Conservation (phyloP, 2,329 filamentous ascomycete genomes). For the Fusarium burgessii region DNA sequence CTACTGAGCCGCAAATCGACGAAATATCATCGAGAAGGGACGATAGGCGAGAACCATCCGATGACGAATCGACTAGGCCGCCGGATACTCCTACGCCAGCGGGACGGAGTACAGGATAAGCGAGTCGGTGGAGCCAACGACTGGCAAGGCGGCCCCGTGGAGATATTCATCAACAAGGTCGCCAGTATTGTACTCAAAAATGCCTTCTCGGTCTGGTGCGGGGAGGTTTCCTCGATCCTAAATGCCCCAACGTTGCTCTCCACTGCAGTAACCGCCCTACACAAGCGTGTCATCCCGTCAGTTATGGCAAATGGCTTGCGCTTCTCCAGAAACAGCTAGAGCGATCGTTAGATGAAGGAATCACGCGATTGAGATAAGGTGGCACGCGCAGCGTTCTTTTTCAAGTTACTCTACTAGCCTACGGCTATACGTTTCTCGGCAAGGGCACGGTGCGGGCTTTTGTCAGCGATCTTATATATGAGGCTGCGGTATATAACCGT, state of each 20-base stretch:
- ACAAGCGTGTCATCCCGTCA: conserved; percentile 45
- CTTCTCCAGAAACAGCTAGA: conserved; percentile 50
- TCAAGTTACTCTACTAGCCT: conserved; percentile 53
- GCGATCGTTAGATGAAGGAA: conserved; percentile 48
- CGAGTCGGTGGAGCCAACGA: not conserved
- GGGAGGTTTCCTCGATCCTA: conserved; percentile 8
- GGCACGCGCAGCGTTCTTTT: conserved; percentile 57
- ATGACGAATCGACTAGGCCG: not conserved
- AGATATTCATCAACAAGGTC: not conserved
- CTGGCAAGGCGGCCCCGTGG: not conserved
- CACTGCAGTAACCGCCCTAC: conserved; percentile 42
- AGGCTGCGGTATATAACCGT: conserved; percentile 53
- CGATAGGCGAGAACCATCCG: not conserved
- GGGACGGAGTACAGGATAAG: not conserved
- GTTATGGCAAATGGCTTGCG: conserved; percentile 43
- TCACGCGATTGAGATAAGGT: conserved; percentile 43
- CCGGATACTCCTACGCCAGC: not conserved
- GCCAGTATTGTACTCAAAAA: not conserved
- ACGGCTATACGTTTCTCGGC: conserved; percentile 58
- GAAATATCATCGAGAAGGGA: not conserved
- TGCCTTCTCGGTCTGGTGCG: not conserved
- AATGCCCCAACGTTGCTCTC: conserved; percentile 36
- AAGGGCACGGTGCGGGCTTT: conserved; percentile 55
- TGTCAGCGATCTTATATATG: conserved; percentile 50
- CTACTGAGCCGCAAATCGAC: not conserved